These are phyloP conservation scores for Cyamopsis tetragonoloba DNA, from an alignment of 306 rosid genomes.

Conservation along the genomic window DNA sequence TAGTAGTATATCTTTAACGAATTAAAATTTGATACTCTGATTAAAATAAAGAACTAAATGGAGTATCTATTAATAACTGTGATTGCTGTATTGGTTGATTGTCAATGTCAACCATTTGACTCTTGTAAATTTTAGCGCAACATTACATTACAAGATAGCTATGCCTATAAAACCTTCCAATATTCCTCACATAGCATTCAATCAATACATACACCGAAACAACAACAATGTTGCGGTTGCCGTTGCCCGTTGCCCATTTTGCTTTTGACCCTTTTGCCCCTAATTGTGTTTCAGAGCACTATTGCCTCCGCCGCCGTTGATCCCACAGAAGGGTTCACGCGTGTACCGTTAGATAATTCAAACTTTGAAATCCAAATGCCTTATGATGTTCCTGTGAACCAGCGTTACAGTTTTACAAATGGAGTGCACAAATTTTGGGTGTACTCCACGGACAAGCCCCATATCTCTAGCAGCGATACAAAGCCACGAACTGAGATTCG, in stretches of 20 bases:
- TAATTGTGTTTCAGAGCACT: background rate
- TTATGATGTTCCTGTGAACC: slow-evolving; percentile 11
- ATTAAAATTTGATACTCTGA: too few relatives aligned
- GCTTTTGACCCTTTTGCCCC: background rate
- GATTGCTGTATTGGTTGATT: too few relatives aligned
- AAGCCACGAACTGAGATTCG: slow-evolving; percentile 41
- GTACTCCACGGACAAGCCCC: slow-evolving; percentile 34
- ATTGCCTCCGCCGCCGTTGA: background rate
- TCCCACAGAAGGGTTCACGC: slow-evolving; percentile 34
- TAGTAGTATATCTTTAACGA: too few relatives aligned
- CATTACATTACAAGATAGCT: too few relatives aligned
- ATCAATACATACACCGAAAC: too few relatives aligned
- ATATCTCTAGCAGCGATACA: background rate
- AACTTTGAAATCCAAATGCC: slow-evolving; percentile 34
- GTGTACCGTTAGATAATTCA: slow-evolving; percentile 13
- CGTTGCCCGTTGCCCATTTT: slow-evolving; percentile 16
- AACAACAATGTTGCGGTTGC: slow-evolving; percentile 1
- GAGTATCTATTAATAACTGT: too few relatives aligned
- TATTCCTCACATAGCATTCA: too few relatives aligned
- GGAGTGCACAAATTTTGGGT: slow-evolving; percentile 38
- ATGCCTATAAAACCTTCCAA: background rate
- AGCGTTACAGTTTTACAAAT: slow-evolving; percentile 26
- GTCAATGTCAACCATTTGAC: too few relatives aligned
- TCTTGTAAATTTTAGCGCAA: too few relatives aligned
- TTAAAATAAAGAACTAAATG: too few relatives aligned